phyloP scores from a whole-genome alignment of 441 rosid species.

The Gossypium schwendimanii region DNA sequence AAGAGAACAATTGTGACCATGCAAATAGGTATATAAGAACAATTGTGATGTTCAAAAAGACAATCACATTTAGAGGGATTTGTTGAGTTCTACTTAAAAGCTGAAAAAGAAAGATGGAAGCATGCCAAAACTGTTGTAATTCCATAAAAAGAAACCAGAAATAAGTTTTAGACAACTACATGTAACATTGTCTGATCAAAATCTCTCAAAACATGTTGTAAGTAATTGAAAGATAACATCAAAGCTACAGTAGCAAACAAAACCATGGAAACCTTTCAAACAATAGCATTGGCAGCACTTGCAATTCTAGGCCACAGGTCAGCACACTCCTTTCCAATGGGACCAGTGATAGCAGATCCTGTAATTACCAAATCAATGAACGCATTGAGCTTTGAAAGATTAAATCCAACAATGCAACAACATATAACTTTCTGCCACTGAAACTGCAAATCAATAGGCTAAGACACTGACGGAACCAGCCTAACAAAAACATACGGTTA shows the following conservation, averaged over 20 bases:
- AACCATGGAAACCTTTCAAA: conserved; percentile 22
- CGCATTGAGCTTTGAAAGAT: background rate
- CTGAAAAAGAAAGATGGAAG: background rate
- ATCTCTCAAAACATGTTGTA: background rate
- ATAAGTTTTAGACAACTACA: background rate
- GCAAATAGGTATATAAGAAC: too few relatives aligned
- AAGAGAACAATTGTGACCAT: background rate
- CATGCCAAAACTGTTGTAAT: background rate
- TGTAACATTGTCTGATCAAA: background rate
- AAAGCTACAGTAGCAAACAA: background rate
- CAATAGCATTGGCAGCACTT: conserved; percentile 84
- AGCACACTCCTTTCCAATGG: conserved; percentile 65
- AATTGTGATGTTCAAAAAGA: background rate
- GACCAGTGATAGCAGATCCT: conserved; percentile 69
- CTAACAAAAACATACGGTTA: background rate
- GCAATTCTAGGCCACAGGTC: conserved; percentile 74
- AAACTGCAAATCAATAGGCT: background rate
- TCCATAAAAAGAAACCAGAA: background rate
- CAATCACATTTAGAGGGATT: background rate
- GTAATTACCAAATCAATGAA: background rate
- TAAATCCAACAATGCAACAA: background rate
- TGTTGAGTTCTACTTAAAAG: background rate
- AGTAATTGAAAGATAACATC: background rate
- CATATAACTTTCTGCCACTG: background rate
- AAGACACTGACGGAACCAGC: background rate